These are phyloP conservation scores for Fusarium abutilonis DNA, from an alignment of 2,329 filamentous ascomycete species.

Conservation along the genomic window DNA sequence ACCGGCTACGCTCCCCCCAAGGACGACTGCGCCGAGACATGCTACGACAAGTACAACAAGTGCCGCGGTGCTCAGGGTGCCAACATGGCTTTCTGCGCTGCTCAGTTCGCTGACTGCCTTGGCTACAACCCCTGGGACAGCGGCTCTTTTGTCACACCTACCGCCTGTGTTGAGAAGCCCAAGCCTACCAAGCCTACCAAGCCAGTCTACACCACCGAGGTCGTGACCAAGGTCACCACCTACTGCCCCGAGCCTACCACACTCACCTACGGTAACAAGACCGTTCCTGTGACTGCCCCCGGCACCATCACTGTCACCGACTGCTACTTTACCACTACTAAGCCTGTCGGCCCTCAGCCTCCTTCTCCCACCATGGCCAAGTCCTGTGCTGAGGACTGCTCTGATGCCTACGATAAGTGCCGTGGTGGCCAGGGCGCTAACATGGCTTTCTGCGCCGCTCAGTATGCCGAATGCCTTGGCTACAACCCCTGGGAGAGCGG, in stretches of 20 bases:
- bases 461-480: constrained; percentile 36
- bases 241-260: constrained; percentile 48
- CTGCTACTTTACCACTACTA: constrained; percentile 26
- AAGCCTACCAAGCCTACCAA: constrained; percentile 57
- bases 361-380: constrained; percentile 20
- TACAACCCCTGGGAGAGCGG: constrained; percentile 35
- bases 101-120: constrained; percentile 41
- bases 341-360: constrained; percentile 39
- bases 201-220: constrained; percentile 29
- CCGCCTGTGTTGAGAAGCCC: constrained; percentile 23
- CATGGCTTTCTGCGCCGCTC: constrained; percentile 35
- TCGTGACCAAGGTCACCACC: constrained; percentile 51
- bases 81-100: constrained; percentile 42
- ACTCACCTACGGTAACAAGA: constrained; percentile 47
- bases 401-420: constrained; percentile 29
- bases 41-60: constrained; percentile 30
- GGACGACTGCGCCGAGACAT: constrained; percentile 32
- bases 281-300: constrained; percentile 29
- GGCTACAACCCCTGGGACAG: constrained; percentile 42
- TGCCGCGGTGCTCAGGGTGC: constrained; percentile 34
- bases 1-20: constrained; percentile 26
- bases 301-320: constrained; percentile 27
- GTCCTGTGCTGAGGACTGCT: constrained; percentile 23
- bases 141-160: constrained; percentile 26
- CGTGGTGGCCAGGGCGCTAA: constrained; percentile 23